These are phyloP conservation scores for Psilocybe mexicana DNA, from an alignment of 1,284 basidiomycete species.

Conservation along the genomic window DNA sequence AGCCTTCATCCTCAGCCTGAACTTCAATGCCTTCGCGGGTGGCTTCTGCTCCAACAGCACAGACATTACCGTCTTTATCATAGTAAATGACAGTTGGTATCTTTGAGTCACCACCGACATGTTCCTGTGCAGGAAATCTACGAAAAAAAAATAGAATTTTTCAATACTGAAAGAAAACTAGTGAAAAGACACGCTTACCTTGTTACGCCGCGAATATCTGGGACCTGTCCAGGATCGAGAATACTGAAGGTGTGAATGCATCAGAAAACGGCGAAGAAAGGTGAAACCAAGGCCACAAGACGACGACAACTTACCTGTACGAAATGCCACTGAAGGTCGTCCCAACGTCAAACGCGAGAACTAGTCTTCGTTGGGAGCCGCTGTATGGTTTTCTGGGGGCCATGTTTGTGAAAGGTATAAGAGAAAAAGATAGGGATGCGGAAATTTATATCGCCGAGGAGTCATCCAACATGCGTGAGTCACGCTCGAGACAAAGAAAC, in stretches of 20 bases:
- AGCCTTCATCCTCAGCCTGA: constrained; percentile 29
- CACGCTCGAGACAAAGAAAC: not conserved
- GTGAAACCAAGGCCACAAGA: no score
- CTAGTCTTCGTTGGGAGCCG: constrained; percentile 19
- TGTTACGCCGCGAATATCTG: constrained; percentile 22
- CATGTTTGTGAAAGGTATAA: constrained; percentile 2
- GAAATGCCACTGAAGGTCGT: constrained; percentile 27
- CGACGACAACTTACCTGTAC: constrained; percentile 18
- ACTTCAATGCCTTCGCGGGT: constrained; percentile 27
- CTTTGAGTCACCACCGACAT: constrained; percentile 26
- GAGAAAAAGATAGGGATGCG: not conserved
- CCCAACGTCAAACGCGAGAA: constrained; percentile 23
- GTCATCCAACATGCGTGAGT: not conserved
- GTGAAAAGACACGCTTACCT: constrained; percentile 4
- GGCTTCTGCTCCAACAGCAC: constrained; percentile 35
- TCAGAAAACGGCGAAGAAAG: not conserved
- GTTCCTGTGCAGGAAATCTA: constrained; percentile 18
- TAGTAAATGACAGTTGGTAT: constrained; percentile 39
- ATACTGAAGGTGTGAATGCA: not conserved
- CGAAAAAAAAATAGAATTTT: not conserved
- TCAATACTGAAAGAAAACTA: not conserved
- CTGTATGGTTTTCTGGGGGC: constrained; percentile 15
- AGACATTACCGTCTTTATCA: constrained; percentile 28
- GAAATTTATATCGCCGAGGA: not conserved
- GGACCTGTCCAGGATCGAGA: constrained; percentile 14